Evolutionary conservation across 2,329 filamentous ascomycete genomes (phyloP), one percentile per base, ranked within the genome.

Genomic region (Curvularia sp.): DNA sequence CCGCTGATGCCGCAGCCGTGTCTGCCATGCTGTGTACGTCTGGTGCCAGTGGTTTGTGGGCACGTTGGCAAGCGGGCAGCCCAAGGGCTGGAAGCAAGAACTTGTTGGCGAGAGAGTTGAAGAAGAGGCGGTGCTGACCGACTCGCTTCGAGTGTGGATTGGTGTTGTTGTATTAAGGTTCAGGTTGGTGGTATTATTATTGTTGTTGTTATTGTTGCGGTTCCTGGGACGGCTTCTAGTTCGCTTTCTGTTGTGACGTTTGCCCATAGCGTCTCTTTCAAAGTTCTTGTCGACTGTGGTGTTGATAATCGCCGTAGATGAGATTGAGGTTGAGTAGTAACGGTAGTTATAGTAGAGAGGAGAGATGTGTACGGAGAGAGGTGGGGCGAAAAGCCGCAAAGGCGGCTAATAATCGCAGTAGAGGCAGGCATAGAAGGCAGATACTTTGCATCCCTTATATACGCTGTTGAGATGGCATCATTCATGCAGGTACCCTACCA

Each of bases 191-290:
- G 22, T 20, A n/a, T 47, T 47, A 47, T 47, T 31, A 22, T 57
- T 54, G 39, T 44, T n/a, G 18, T 60, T 69, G 55, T 54, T 62
- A 43, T 66, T 63, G 58, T 75, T 70, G 56, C 76, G 75, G 63
- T 79, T 75, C 49, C 78, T 75, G 48, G 77, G 77, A 35, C 78
- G 75, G 65, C 76, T 78, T 60, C 78, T 72, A 20, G 77, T 80
- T 53, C 78, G 77, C 61, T 77, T 79, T 61, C 78, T 71, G 68
- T 80, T 80, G 69, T 80, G 78, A 62, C 78, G 73, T 64, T 79
- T 77, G 61, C 77, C 76, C 78, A 80, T 80, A 39, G 51, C 46
- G 43, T 54, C 50, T 56, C 43, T 42, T 49, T 49, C 48, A 48
- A 61, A 33, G 22, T 38, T 38, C 41, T 46, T 44, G 30, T 28